Base-by-base conservation (phyloP, 2,329 filamentous ascomycete species). In the Alternaria postmessia region DNA sequence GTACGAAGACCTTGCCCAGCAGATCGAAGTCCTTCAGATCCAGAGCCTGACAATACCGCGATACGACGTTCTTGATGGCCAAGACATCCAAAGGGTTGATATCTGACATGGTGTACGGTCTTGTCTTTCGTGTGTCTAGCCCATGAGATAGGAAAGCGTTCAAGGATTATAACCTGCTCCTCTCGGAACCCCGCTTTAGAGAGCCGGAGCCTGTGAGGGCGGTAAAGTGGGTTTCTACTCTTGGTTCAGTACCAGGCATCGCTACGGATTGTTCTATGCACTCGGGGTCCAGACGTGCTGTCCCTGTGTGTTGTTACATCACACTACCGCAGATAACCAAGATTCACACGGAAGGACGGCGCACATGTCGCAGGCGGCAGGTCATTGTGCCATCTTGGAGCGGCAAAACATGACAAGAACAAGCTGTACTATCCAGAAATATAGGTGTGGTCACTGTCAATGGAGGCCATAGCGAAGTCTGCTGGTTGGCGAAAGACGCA, bases 41-140 rank as follows among this genome's bases (percentile, higher is more conserved):
- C 6, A 82, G 71, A 1, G 80, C 81, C 42, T 81, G 74, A 67
- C 80, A 82, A 66, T 82, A 83, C 30, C 72, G 76, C 6, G 79
- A 66, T 26, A 82, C 64, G 7, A 74, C 73, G 63, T 82, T 82
- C 42, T 73, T 75, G 64, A 83, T 79, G n/a, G 79, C 78, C 44
- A 79, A 54, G 47, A 68, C 20, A 53, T 76, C 75, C 41, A 68
- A 63, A 47, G 72, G 62, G 46, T 69, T 75, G 28, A 66, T 20
- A 3, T 53, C 43, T n/a, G 64, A 49, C 67, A 70, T 71, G 28
- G 9, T 48, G 32, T 12, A 22, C 22, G 12, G 14, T 12, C 4
- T 28, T 28, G 24, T n/a, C 9, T 3, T 44, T 48, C 12, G 36
- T n/a, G 18, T 30, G 7, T 22, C 52, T n/a, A 36, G 6, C 18